Evolutionary conservation across 345 rosid species (phyloP), one percentile per base, ranked within the genome.

Genomic region (Raphanus sativus): DNA sequence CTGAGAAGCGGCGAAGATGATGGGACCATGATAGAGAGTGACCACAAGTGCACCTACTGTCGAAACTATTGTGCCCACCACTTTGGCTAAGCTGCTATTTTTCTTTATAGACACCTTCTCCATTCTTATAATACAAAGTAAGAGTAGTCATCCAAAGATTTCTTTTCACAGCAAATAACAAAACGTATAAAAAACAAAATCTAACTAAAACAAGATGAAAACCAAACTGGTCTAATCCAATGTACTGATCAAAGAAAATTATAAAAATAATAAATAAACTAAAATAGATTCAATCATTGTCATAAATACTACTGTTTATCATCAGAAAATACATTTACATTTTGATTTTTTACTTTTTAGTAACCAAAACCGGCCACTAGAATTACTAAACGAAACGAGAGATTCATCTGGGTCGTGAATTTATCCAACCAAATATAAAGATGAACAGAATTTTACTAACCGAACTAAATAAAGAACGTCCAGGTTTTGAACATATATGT

Each of bases 11-110:
- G 86, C 45, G 48, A 77, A 77, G 42, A 86, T 36, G 56, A 80
- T 73, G 16, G 87, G 86, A 2, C 94, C 96, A 73, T 86, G 84
- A 76, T 87, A 89, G 34, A 85, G 86, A 55, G 91, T 89, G 32
- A 86, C 85, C n/a, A 85, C 69, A 16, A 90, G 86, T 67, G 94
- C 94, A 28, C 94, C 94, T 9, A 71, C 29, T 17, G 87, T 83
- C 0, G 90, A 87, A 30, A 86, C 81, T 55, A 85, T 6, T 3
- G 96, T 89, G 32, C 96, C 96, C 7, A 77, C 48, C 7, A 83
- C 60, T 82, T 89, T 92, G n/a, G 90, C 91, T 62, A 80, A 63
- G 84, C 87, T 76, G 77, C 86, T 85, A 42, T 29, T 74, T 78
- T 75, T 83, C 81, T 84, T 81, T 81, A 82, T 70, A 54, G 83